Evolutionary conservation across 495 filamentous ascomycete genomes (phyloP).

Genomic region (Penicillium waksmanii): DNA sequence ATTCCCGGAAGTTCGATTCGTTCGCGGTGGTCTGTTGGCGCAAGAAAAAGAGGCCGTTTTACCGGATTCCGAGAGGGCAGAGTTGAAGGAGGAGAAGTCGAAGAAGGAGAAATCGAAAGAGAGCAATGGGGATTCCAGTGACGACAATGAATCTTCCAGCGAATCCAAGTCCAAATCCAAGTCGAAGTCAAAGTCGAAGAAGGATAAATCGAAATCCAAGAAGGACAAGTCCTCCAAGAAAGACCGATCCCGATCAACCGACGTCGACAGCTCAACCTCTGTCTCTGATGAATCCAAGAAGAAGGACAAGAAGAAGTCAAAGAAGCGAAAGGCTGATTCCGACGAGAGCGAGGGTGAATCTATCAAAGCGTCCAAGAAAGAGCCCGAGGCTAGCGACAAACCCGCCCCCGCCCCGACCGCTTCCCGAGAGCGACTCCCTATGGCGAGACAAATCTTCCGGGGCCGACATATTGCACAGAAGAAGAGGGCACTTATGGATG

Average conservation of each 20-base stretch:
- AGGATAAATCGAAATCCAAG: constrained; percentile 21
- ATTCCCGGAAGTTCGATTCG: constrained; percentile 76
- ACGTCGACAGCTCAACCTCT: constrained; percentile 18
- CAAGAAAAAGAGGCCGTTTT: constrained; percentile 59
- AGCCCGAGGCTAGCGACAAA: constrained; percentile 19
- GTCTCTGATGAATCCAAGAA: constrained; percentile 31
- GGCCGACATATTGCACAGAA: constrained; percentile 79
- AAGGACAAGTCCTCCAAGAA: constrained; percentile 26
- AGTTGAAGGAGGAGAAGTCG: constrained; percentile 22
- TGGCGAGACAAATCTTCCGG: constrained; percentile 64
- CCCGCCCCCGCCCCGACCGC: constrained; percentile 26
- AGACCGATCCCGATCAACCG: constrained; percentile 19
- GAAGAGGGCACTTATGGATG: constrained; percentile 70
- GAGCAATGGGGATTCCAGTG: constrained; percentile 11
- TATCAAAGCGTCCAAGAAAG: neutral
- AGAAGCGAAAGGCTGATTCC: constrained; percentile 55
- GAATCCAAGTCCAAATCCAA: constrained; percentile 20
- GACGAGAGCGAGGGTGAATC: constrained; percentile 16
- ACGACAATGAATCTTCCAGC: constrained; percentile 11
- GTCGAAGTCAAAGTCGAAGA: constrained; percentile 26
- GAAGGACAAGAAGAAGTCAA: constrained; percentile 51
- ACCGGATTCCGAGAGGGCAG: constrained; percentile 20
- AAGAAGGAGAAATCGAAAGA: constrained; percentile 29
- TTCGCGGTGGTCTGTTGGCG: constrained; percentile 76
- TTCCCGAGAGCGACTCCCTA: constrained; percentile 47